Conservation (phyloP, 257 asterid genomes). For the Perilla frutescens region DNA sequence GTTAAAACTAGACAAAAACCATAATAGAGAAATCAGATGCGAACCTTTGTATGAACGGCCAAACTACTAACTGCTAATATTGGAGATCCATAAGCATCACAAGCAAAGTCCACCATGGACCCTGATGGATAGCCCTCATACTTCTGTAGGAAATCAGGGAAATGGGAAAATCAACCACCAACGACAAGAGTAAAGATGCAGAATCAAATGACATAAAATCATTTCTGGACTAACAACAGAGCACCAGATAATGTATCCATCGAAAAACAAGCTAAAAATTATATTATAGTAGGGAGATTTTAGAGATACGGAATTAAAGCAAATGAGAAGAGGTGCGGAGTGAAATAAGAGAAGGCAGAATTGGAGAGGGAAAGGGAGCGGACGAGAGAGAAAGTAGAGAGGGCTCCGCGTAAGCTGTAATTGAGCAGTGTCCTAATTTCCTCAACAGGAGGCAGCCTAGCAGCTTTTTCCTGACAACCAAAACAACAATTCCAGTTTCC, state of each 20-base stretch:
- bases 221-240: neutral
- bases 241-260: neutral
- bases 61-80: conserved; percentile 79
- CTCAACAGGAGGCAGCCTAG: conserved; percentile 81
- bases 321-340: neutral
- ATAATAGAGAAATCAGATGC: conserved; percentile 1
- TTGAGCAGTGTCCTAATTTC: conserved; percentile 79
- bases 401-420: conserved; percentile 81
- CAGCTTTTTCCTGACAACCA: conserved; percentile 71
- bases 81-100: conserved; percentile 91
- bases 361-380: neutral
- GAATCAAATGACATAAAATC: neutral
- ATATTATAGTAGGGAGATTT: neutral
- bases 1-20: conserved; percentile 2
- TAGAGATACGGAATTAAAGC: neutral
- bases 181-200: neutral
- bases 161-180: conserved; percentile 25
- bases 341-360: neutral
- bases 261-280: neutral
- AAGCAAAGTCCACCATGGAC: conserved; percentile 95
- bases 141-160: conserved; percentile 55
- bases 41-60: conserved; percentile 92
- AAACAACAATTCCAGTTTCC: neutral
- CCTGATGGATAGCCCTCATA: conserved; percentile 94
- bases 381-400: conserved; percentile 90